These are phyloP conservation scores for Yamadazyma aaseri DNA, from an alignment of 1,139 yeast species.

Conservation along the genomic window DNA sequence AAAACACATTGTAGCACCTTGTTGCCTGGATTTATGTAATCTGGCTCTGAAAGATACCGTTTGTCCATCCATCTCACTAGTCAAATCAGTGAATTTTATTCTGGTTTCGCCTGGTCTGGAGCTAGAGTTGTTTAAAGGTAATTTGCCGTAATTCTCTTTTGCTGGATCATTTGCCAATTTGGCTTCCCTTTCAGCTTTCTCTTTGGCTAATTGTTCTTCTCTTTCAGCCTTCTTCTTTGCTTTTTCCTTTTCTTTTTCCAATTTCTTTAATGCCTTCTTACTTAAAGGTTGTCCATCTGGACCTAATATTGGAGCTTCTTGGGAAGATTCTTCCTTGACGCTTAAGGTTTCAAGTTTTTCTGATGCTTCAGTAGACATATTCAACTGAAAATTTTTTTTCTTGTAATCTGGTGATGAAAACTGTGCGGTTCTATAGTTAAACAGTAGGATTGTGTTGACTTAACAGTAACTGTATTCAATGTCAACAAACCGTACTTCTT, in stretches of 20 bases:
- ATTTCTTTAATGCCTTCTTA: slow-evolving; percentile 91
- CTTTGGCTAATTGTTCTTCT: slow-evolving; percentile 85
- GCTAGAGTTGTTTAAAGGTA: slow-evolving; percentile 83
- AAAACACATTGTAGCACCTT: slow-evolving; percentile 93
- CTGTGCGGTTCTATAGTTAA: too few relatives aligned
- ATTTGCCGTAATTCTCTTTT: slow-evolving; percentile 82
- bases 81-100: slow-evolving; percentile 53
- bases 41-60: slow-evolving; percentile 89
- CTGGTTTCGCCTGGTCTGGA: slow-evolving; percentile 61
- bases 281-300: slow-evolving; percentile 94
- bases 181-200: slow-evolving; percentile 80
- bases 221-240: slow-evolving; percentile 91
- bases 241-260: slow-evolving; percentile 91
- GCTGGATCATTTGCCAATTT: slow-evolving; percentile 75
- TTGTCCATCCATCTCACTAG: slow-evolving; percentile 70
- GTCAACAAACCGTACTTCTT: too few relatives aligned
- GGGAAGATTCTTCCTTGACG: slow-evolving; percentile 25
- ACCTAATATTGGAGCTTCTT: slow-evolving; percentile 44
- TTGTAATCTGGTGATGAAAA: neutral
- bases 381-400: slow-evolving; percentile 4
- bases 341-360: slow-evolving; percentile 36
- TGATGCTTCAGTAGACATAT: slow-evolving; percentile 22
- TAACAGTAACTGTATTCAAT: too few relatives aligned
- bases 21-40: slow-evolving; percentile 88
- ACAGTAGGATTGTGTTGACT: too few relatives aligned